Evolutionary conservation across 495 filamentous ascomycete species (phyloP), one percentile per base, ranked within the genome.

Genomic region (Podospora fimiseda): DNA sequence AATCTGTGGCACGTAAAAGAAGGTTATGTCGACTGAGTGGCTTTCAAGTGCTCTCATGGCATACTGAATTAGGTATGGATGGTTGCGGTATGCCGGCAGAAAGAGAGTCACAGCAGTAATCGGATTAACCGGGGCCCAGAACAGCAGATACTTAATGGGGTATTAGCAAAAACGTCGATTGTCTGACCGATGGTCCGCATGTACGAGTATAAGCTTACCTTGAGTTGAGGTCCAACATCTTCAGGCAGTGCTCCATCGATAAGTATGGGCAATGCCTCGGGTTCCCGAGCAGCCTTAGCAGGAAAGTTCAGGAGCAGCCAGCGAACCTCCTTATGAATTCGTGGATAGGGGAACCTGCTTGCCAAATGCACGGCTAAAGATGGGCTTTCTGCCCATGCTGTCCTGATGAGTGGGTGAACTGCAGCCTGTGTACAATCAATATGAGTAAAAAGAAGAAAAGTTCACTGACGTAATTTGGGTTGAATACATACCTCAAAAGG

Each of bases 1-100:
- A 52, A 99, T 89, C 60, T 99, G 94, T 0, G 94, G 91, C 8
- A 99, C 94, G 65, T 96, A 96, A 67, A 96, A 99, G 75, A 99
- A 97, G 0, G 92, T 95, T 21, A 96, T 85, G 67, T 97, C 93
- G 15, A 97, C 85, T 1, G 90, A 85, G 66, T 99, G 92, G 59
- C 82, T 87, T 63, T 97, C 92, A 53, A 99, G 67, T 3, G 93
- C 89, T 52, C 91, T 80, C 89, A 99, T 95, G 8, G 94, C 94
- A 69, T 97, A 99, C 65, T 99, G 94, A 41, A 97, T 78, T 48
- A 99, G 82, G 72, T 87, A 95, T 0, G 94, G 87, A 65, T 99
- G 85, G 60, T 95, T 93, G n/a, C 85, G 82, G 70, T 95, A 97
- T 5, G 88, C 81, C 0, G 94, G 94, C 53, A 96, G 64, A 72